Percentiles rank a stretch among this genome's conserved stretches.
phyloP scores from a whole-genome alignment of 2,329 filamentous ascomycete genomes.

The Knoxdaviesia proteae region DNA sequence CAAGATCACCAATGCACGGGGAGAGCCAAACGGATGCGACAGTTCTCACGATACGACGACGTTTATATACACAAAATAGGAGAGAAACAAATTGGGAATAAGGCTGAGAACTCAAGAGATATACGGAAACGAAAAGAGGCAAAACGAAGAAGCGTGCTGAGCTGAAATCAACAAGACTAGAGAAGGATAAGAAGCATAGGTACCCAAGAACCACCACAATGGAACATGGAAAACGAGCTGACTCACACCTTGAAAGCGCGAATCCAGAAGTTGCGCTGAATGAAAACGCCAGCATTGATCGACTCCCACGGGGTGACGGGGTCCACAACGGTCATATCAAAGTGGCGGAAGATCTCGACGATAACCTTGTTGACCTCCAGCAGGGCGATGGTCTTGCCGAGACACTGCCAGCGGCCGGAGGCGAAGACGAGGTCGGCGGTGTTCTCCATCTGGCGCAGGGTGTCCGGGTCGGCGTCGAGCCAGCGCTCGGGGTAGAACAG shows the following conservation, averaged over 20 bases:
- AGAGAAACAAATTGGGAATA: too few relatives aligned
- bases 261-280: conserved; percentile 1
- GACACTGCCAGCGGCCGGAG: conserved; percentile 17
- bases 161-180: too few relatives aligned
- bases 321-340: neutral
- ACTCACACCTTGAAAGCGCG: neutral
- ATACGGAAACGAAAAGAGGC: too few relatives aligned
- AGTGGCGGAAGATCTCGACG: conserved; percentile 13
- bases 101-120: too few relatives aligned
- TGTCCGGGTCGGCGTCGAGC: conserved; percentile 14
- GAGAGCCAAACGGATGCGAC: too few relatives aligned
- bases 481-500: conserved; percentile 16
- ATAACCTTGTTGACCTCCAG: conserved; percentile 19
- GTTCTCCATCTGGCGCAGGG: conserved; percentile 13
- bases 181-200: too few relatives aligned
- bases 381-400: conserved; percentile 16
- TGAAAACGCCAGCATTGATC: neutral
- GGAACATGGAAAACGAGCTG: too few relatives aligned
- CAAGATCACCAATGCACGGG: too few relatives aligned
- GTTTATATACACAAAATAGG: too few relatives aligned
- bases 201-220: too few relatives aligned
- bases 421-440: conserved; percentile 18
- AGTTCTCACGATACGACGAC: too few relatives aligned
- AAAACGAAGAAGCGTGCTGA: too few relatives aligned
- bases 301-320: neutral